phyloP scores from a whole-genome alignment of 306 rosid genomes.

The Malus fusca region DNA sequence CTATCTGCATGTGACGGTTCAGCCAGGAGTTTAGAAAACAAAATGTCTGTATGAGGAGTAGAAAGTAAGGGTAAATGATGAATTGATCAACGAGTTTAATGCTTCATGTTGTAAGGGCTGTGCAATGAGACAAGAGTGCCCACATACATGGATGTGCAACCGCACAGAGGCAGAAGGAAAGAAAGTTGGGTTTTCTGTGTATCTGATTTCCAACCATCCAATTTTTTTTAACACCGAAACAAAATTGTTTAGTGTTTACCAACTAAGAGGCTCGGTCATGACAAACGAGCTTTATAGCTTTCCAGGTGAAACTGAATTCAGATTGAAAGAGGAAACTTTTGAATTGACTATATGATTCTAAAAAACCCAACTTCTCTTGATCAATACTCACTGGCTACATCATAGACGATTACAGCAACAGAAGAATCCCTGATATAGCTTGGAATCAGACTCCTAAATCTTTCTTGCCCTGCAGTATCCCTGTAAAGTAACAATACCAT shows the following conservation, averaged over 20 bases:
- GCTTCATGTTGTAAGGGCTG: background rate
- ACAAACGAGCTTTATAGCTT: background rate
- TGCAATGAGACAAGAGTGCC: background rate
- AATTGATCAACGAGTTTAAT: background rate
- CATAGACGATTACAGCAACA: constrained; percentile 89
- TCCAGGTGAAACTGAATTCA: background rate
- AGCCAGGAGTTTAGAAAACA: constrained; percentile 19
- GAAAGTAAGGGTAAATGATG: background rate
- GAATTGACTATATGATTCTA: background rate
- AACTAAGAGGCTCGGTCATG: background rate
- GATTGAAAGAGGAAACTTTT: background rate
- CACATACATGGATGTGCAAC: constrained; percentile 2
- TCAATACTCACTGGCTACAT: constrained; percentile 71
- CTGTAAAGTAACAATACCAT: constrained; percentile 31
- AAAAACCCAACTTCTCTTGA: background rate
- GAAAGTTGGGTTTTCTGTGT: background rate
- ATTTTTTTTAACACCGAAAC: background rate
- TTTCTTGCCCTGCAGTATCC: constrained; percentile 99
- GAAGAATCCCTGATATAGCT: constrained; percentile 99
- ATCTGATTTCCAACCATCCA: background rate
- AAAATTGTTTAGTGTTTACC: background rate
- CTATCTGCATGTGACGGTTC: constrained; percentile 61
- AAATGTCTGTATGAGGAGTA: background rate
- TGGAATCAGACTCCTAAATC: constrained; percentile 97
- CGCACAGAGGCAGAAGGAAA: background rate